Evolutionary conservation across 2,329 filamentous ascomycete genomes (phyloP), one percentile per base, ranked within the genome.

Genomic region (Ceratocystis harringtonii): DNA sequence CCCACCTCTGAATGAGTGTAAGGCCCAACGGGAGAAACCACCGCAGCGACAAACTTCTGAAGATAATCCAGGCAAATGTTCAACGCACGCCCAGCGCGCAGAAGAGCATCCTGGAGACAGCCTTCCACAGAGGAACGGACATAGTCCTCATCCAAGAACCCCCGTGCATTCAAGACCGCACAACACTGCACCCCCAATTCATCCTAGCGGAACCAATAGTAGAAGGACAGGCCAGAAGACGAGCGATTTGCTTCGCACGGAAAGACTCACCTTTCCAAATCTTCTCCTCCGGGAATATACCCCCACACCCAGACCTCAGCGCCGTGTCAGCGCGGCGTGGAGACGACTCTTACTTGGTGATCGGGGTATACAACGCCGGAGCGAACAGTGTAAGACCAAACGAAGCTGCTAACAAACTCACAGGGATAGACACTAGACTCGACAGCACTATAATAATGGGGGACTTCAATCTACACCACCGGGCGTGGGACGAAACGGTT

Each of bases 61-160:
- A 4, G 7, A 44, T 62, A 19, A 62, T 44, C 25, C 41, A 63
- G 17, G 61, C 61, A 28, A 63, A 63, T 30, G 61, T 63, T 7
- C 36, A 12, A 7, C 32, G 19, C 5, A 28, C 3, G 17, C 36
- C 36, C 41, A 22, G 15, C 17, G 61, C 43, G 25, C 61, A 28
- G 19, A 63, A 32, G n/a, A 30, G 4, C 7, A 63, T 63, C 5
- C 61, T 63, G 17, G 61, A 63, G n/a, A 44, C 25, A 6, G 41
- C 36, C 4, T 17, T 17, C 32, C 32, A 7, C 15, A 44, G 19
- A 17, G 41, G 17, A 45, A 28, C 43, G 28, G 36, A 45, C 43
- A 30, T 63, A 22, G 61, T 63, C 28, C 36, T 63, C 15, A 30
- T 63, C 17, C 28, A 63, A 63, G 43, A 63, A 48, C 43, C 61